Conservation (phyloP, 495 filamentous ascomycete species). For the Penicillium mononematosum region DNA sequence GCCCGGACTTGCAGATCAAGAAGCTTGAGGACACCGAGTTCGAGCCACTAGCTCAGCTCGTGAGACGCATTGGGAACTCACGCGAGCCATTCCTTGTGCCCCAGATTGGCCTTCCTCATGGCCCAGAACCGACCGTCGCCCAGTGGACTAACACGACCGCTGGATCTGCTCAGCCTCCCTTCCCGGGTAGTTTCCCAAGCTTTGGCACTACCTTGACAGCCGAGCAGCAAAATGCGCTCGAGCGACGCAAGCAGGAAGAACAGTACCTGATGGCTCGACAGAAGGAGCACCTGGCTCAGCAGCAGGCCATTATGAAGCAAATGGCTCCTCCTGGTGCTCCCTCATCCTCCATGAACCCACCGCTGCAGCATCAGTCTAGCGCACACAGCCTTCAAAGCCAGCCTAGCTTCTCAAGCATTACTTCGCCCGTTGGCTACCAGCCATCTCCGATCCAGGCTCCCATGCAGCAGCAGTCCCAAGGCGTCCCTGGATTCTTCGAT, state of each 20-base stretch:
- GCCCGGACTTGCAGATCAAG: slow-evolving; percentile 87
- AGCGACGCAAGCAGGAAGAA: slow-evolving; percentile 95
- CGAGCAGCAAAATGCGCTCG: slow-evolving; percentile 94
- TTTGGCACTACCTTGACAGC: slow-evolving; percentile 98
- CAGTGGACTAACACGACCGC: slow-evolving; percentile 43
- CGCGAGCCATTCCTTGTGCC: slow-evolving; percentile 96
- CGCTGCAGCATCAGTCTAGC: slow-evolving; percentile 87
- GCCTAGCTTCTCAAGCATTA: slow-evolving; percentile 88
- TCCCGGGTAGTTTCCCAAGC: slow-evolving; percentile 89
- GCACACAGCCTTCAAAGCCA: slow-evolving; percentile 95
- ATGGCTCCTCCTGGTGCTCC: slow-evolving; percentile 62
- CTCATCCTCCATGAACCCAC: slow-evolving; percentile 49
- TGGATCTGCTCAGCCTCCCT: slow-evolving; percentile 83
- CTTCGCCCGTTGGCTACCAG: slow-evolving; percentile 75
- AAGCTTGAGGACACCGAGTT: slow-evolving; percentile 91
- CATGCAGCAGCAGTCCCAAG: slow-evolving; percentile 47
- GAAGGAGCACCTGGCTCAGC: slow-evolving; percentile 86
- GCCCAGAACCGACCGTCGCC: slow-evolving; percentile 53
- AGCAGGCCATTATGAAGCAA: slow-evolving; percentile 75
- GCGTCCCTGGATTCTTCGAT: slow-evolving; percentile 72
- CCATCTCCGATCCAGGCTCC: slow-evolving; percentile 72
- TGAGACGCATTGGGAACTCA: slow-evolving; percentile 94
- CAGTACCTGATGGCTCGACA: slow-evolving; percentile 95
- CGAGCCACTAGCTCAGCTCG: slow-evolving; percentile 92
- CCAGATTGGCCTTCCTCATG: slow-evolving; percentile 91